phyloP scores from a whole-genome alignment of 179 eudicot genomes.

The Corrigiola litoralis region DNA sequence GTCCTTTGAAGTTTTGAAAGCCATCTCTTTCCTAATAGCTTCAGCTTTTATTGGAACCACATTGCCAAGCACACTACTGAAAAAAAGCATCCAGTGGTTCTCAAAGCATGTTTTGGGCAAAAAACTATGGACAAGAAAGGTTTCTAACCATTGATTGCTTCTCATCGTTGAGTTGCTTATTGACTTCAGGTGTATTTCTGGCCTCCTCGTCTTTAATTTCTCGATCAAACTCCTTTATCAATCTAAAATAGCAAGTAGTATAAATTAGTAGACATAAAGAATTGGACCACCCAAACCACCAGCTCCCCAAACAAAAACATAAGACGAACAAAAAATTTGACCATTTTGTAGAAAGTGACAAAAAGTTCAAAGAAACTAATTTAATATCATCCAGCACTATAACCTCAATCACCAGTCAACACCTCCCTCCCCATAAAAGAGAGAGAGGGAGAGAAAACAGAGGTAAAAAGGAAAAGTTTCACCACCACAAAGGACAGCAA shows the following conservation, averaged over 20 bases:
- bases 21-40: neutral
- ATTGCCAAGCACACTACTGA: neutral
- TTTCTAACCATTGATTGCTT: constrained; percentile 80
- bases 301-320: neutral
- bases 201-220: constrained; percentile 90
- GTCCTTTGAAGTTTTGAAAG: too few species aligned
- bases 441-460: neutral
- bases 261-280: neutral
- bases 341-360: too few species aligned
- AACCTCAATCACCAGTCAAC: too few species aligned
- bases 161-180: constrained; percentile 88
- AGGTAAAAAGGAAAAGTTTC: neutral
- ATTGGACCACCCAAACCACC: neutral
- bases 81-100: neutral
- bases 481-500: neutral
- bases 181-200: constrained; percentile 73
- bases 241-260: constrained; percentile 31
- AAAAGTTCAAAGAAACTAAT: too few species aligned
- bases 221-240: constrained; percentile 96
- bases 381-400: too few species aligned
- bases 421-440: neutral
- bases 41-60: neutral
- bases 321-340: too few species aligned
- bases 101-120: neutral
- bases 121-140: neutral